Conservation (phyloP, 306 rosid genomes). For the Argentina anserina region DNA sequence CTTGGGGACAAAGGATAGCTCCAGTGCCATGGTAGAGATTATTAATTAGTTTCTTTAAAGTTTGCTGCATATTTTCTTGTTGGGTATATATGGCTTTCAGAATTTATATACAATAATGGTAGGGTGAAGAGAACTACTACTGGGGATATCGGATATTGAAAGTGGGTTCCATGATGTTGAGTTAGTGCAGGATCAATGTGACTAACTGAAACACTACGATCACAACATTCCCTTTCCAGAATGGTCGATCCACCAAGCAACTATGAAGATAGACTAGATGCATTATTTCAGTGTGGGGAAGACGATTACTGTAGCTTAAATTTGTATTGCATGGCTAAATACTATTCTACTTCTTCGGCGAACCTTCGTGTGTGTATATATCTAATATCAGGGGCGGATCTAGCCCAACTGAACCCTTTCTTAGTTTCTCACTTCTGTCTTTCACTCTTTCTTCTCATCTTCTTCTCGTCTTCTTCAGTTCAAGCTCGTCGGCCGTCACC, state of each 20-base stretch:
- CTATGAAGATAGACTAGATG: neutral
- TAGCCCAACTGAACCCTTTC: neutral
- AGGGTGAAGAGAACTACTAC: neutral
- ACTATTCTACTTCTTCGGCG: neutral
- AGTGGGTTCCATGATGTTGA: constrained; percentile 10
- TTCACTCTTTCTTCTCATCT: no score
- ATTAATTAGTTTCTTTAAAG: neutral
- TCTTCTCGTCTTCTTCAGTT: no score
- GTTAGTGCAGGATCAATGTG: constrained; percentile 42
- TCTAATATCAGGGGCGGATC: neutral
- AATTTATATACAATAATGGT: neutral
- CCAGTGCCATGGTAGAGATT: neutral
- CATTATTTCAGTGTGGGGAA: neutral
- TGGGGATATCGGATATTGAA: neutral
- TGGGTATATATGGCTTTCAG: neutral
- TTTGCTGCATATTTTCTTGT: neutral
- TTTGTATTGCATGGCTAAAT: neutral
- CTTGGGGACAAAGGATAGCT: constrained; percentile 3
- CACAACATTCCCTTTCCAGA: constrained; percentile 47
- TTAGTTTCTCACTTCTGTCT: no score
- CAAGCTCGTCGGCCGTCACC: no score
- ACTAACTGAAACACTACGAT: constrained; percentile 60
- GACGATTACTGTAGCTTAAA: neutral
- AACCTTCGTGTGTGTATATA: neutral
- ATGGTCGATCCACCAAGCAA: constrained; percentile 3